Percentiles rank a stretch among this genome's conserved stretches.
These are phyloP conservation scores for Lichtheimia ornata DNA, from an alignment of 371 early-diverging fungal genomes.

Conservation along the genomic window DNA sequence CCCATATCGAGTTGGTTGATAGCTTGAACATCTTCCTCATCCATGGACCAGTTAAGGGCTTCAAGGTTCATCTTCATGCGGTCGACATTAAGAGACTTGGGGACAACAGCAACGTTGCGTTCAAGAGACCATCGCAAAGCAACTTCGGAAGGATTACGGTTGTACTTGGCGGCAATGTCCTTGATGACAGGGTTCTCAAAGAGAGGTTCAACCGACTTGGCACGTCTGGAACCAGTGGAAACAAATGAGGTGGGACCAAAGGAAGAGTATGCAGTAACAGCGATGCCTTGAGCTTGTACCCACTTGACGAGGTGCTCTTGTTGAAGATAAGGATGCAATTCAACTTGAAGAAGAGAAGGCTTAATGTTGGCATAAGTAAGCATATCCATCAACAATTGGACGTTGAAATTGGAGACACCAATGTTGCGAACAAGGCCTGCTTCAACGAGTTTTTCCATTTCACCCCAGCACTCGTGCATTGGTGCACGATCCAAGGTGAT, in stretches of 20 bases:
- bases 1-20: slow-evolving; percentile 30
- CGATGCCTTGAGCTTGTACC: slow-evolving; percentile 29
- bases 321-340: slow-evolving; percentile 70
- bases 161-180: slow-evolving; percentile 42
- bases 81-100: slow-evolving; percentile 56
- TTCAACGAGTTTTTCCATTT: slow-evolving; percentile 30
- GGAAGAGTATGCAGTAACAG: slow-evolving; percentile 63
- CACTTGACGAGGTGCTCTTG: slow-evolving; percentile 52
- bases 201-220: slow-evolving; percentile 24
- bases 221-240: slow-evolving; percentile 34
- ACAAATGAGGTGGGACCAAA: slow-evolving; percentile 63
- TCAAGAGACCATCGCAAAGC: slow-evolving; percentile 62
- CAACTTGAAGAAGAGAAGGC: slow-evolving; percentile 59
- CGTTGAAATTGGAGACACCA: slow-evolving; percentile 59
- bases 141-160: slow-evolving; percentile 48
- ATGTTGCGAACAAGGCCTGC: slow-evolving; percentile 39
- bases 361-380: slow-evolving; percentile 51
- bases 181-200: slow-evolving; percentile 40
- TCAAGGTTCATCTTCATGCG: slow-evolving; percentile 53
- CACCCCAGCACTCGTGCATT: slow-evolving; percentile 39
- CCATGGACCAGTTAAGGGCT: slow-evolving; percentile 26
- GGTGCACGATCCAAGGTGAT: slow-evolving; percentile 29
- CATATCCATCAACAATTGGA: slow-evolving; percentile 45
- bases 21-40: slow-evolving; percentile 35
- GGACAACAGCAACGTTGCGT: slow-evolving; percentile 63